Evolutionary conservation across 2,329 filamentous ascomycete genomes (phyloP), one percentile per base, ranked within the genome.

Genomic region (Botrytis hyacinthi): DNA sequence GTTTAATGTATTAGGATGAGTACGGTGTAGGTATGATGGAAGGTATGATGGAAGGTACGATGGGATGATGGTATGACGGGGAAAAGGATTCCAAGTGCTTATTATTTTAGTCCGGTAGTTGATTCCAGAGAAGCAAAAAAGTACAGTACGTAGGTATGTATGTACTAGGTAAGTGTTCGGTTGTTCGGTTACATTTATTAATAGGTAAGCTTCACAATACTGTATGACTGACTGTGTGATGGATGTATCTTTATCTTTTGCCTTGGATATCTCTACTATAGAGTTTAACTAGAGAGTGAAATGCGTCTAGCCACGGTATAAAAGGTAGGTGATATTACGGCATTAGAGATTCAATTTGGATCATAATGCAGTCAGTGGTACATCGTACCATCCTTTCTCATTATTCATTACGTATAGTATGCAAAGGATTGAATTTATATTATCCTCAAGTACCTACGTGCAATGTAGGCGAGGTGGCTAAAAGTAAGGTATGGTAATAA

Each of bases 351-450:
- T 62, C 26, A 37, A 61, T n/a, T 26, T 61, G 35, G 35, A 61
- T n/a, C 35, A 40, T n/a, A 8, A 61, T 61, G 59, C 59, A 61
- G 35, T 14, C 40, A 12, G 12, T 14, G 40, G 35, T 18, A 22
- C 54, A 26, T 26, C 22, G 20, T 60, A 60, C 32, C 32, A 22
- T 61, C 8, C 32, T 40, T n/a, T 37, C 22, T n/a, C 60, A 62
- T 61, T 37, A 35, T n/a, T 40, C 22, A 61, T 62, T 62, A 62
- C 60, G 60, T 62, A 42, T 40, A n/a, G 60, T 62, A 40, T 37
- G 60, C 59, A 61, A 61, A 61, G 16, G 26, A 18, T 54, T 54
- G 51, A 54, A 18, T 16, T 29, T 2, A 54, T 29, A n/a, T 54
- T 54, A 18, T 54, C 51, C 51, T 29, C n/a, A 7, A 29, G 51